phyloP scores from a whole-genome alignment of 2,329 filamentous ascomycete genomes.

The Sporothrix protearum region DNA sequence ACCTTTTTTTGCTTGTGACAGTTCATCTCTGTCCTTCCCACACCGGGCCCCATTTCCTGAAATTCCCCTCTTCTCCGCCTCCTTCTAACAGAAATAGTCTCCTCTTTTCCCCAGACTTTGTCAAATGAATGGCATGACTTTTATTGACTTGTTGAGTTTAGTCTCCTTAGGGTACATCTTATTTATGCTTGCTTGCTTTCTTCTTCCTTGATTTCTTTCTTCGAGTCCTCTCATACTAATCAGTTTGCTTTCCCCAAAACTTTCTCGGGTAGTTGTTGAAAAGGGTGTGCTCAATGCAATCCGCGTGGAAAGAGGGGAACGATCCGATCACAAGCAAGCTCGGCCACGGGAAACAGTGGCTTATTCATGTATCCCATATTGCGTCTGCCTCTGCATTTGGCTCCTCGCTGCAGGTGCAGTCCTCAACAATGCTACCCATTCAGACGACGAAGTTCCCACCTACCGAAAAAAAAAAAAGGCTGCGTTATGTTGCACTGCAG shows the following conservation, averaged over 20 bases:
- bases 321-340: not conserved
- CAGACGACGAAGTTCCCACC: not conserved
- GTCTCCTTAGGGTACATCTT: not conserved
- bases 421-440: not conserved
- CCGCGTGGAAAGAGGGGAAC: not conserved
- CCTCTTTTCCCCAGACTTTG: constrained; percentile 11
- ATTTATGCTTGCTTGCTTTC: not conserved
- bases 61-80: constrained; percentile 9
- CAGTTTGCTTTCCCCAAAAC: not conserved
- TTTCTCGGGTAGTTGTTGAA: not conserved
- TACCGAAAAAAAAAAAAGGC: not conserved
- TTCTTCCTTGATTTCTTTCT: not conserved
- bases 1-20: constrained; percentile 5
- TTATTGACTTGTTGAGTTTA: not conserved
- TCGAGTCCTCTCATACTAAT: not conserved
- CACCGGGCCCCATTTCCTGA: not conserved
- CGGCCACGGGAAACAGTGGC: not conserved
- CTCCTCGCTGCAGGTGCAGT: not conserved
- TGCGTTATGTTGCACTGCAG: not conserved
- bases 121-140: not conserved
- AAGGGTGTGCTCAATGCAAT: not conserved
- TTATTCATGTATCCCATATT: not conserved
- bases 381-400: not conserved
- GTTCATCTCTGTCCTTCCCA: not conserved
- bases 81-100: not conserved